Evolutionary conservation across 345 rosid genomes (phyloP).

Genomic region (Melastoma malabathricum): DNA sequence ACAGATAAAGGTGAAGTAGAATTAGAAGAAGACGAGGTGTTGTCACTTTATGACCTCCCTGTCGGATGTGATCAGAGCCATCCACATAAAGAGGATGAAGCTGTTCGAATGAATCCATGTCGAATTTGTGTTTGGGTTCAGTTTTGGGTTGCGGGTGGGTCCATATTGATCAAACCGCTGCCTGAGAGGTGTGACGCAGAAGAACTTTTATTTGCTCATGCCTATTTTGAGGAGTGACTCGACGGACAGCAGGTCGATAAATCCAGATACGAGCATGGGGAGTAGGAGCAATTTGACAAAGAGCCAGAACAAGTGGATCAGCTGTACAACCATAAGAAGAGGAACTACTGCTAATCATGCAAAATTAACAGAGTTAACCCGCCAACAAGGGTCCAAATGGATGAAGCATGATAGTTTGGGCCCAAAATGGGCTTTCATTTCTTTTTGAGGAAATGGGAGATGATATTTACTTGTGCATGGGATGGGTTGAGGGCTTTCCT

Average conservation of each 20-base stretch:
- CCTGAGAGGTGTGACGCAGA: conserved; percentile 12
- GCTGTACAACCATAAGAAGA: conserved; percentile 3
- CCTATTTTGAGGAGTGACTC: conserved; percentile 8
- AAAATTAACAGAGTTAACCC: too few species aligned
- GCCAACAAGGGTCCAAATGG: too few species aligned
- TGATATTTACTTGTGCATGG: too few species aligned
- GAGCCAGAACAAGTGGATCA: conserved; percentile 1
- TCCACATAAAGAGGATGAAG: background rate
- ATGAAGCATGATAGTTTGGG: too few species aligned
- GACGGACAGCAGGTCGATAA: conserved; percentile 8
- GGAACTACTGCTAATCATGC: too few species aligned
- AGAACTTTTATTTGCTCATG: conserved; percentile 12
- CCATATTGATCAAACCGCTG: background rate
- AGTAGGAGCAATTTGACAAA: conserved; percentile 12
- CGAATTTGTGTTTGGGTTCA: conserved; percentile 1
- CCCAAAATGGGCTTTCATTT: too few species aligned
- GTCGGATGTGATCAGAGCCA: background rate
- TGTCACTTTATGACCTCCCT: conserved; percentile 11
- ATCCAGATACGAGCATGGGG: conserved; percentile 4
- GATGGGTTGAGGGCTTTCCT: too few species aligned
- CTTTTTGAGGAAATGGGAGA: too few species aligned
- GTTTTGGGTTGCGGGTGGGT: conserved; percentile 9
- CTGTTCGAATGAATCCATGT: too few species aligned
- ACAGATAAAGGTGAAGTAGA: background rate
- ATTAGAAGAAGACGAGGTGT: conserved; percentile 11